Percentiles rank a stretch among this genome's conserved stretches.
These are phyloP conservation scores for Zychaea mexicana DNA, from an alignment of 371 early-diverging fungal species.

Conservation along the genomic window DNA sequence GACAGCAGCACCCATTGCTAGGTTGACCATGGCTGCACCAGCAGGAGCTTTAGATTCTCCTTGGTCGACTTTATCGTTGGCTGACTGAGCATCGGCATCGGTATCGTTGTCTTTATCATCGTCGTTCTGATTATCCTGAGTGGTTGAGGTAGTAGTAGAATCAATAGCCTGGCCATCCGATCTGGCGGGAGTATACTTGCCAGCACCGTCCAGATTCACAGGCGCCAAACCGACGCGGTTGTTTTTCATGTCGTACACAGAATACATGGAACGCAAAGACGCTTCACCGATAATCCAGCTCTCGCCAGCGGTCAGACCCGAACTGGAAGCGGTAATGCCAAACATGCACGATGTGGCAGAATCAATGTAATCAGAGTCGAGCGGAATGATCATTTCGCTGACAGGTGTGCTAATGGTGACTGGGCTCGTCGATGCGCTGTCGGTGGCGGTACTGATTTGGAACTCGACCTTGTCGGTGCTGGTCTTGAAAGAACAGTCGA, in stretches of 20 bases:
- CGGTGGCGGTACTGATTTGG: slow-evolving; percentile 13
- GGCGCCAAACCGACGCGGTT: slow-evolving; percentile 33
- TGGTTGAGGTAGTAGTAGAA: neutral
- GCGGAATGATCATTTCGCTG: slow-evolving; percentile 25
- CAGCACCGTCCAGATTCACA: neutral
- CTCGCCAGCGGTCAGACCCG: neutral
- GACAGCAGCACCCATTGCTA: neutral
- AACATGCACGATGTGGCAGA: slow-evolving; percentile 29
- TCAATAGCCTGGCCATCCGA: neutral
- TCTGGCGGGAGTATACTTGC: neutral
- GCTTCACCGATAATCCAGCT: slow-evolving; percentile 37
- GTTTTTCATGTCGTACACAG: slow-evolving; percentile 29
- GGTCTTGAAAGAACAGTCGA: slow-evolving; percentile 23
- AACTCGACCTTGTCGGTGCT: slow-evolving; percentile 13
- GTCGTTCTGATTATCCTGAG: too few relatives aligned
- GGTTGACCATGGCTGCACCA: neutral
- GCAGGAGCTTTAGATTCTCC: neutral
- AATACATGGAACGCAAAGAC: slow-evolving; percentile 29
- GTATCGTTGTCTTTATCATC: neutral
- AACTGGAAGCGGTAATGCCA: slow-evolving; percentile 22
- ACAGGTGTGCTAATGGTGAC: slow-evolving; percentile 26
- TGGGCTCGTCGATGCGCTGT: neutral
- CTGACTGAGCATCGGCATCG: neutral
- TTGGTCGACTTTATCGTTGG: neutral
- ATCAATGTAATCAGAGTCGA: slow-evolving; percentile 19